Evolutionary conservation across 257 asterid genomes (phyloP).

Genomic region (Solanum chmielewskii): DNA sequence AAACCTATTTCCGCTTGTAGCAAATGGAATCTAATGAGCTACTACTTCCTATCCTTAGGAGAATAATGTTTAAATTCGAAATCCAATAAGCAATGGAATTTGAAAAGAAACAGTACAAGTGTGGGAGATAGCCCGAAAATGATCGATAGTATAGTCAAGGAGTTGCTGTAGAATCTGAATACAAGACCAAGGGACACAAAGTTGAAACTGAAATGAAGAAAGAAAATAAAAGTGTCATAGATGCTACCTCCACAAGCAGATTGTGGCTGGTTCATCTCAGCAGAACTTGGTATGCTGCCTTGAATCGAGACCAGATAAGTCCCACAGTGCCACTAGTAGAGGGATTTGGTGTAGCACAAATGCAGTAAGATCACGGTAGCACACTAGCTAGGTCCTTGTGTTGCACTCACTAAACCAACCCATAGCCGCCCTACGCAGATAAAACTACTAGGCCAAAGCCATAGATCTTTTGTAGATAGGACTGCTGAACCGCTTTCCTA

Average conservation of each 20-base stretch:
- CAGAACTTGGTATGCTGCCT: not conserved
- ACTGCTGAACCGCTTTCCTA: not conserved
- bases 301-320: not conserved
- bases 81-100: not conserved
- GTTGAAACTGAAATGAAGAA: not conserved
- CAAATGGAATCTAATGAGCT: not conserved
- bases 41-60: not conserved
- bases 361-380: not conserved
- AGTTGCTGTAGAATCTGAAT: not conserved
- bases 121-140: not conserved
- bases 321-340: not conserved
- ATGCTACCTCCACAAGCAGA: not conserved
- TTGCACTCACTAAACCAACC: not conserved
- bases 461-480: not conserved
- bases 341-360: not conserved
- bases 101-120: not conserved
- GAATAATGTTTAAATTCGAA: not conserved
- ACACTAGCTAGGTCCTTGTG: not conserved
- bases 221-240: not conserved
- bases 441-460: not conserved
- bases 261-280: not conserved
- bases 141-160: not conserved
- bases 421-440: not conserved
- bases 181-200: not conserved
- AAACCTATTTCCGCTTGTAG: not conserved